Conservation (phyloP, 345 rosid species). For the Syzygium grande region DNA sequence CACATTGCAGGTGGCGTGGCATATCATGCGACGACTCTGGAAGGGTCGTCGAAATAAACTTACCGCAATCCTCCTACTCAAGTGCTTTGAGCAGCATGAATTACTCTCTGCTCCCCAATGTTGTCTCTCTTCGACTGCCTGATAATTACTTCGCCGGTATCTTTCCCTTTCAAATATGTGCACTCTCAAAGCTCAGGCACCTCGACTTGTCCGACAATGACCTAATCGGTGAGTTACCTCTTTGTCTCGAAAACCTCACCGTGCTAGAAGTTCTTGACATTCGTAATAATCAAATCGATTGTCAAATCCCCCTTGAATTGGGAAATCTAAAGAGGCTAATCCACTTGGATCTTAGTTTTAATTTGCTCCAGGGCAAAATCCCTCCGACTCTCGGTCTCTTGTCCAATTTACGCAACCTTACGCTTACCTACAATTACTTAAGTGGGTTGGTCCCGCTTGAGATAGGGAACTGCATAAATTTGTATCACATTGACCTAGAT, state of each 20-base stretch:
- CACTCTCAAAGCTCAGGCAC: neutral
- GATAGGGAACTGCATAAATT: too few species aligned
- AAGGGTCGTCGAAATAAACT: neutral
- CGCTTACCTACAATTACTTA: too few species aligned
- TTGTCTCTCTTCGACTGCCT: neutral
- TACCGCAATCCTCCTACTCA: neutral
- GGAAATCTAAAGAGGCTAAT: neutral
- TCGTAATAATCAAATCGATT: neutral
- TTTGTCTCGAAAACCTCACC: neutral
- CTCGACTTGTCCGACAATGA: neutral
- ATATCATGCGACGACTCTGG: neutral
- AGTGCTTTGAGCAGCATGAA: neutral
- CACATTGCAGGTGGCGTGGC: rapidly evolving
- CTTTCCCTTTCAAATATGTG: neutral
- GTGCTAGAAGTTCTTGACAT: neutral
- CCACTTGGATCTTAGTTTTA: neutral
- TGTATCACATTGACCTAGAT: too few species aligned
- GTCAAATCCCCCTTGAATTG: neutral
- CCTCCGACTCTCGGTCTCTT: too few species aligned
- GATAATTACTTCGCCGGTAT: rapidly evolving
- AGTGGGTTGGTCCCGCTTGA: too few species aligned
- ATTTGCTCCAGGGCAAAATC: neutral
- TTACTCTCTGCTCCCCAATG: rapidly evolving
- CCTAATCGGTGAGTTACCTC: slow-evolving; percentile 5
- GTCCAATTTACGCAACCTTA: too few species aligned